Base-by-base conservation (phyloP, 2,329 filamentous ascomycete species). In the Aspergillus caelatus region DNA sequence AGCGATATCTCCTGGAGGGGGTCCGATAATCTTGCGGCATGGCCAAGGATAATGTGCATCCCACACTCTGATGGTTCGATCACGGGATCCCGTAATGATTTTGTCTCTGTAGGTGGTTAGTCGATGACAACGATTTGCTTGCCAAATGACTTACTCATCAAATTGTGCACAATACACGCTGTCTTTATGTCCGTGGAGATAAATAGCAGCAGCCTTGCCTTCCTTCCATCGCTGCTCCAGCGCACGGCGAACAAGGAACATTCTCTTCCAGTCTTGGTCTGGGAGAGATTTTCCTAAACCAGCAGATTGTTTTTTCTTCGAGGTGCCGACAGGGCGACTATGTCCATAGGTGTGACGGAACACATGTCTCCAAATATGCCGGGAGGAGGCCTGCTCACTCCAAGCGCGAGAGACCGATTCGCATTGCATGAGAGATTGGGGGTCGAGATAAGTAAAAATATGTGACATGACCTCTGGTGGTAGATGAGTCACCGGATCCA, bases 81-180 rank as follows among this genome's bases (percentile, higher is more conserved):
- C 95, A 66, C 95, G 90, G 11, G 94, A 97, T 32, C 95, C 95
- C 3, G 95, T 98, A 68, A 99, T 94, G 74, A 98, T 97, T 79
- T 98, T 99, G 75, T 91, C 85, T 76, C 91, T 93, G 72, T 28
- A 26, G 16, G 9, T 11, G 19, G 53, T 39, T 28, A 39, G 54
- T 60, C 28, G n/a, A 4, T 41, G 46, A 21, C 7, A n/a, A 28
- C 39, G 9, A 55, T 28, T 23, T 26, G n/a, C 30, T 55, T 53
- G 48, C 26, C 11, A 34, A n/a, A 30, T 23, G 43, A 82, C 89
- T 71, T 85, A 93, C 90, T 98, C 94, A 77, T 99, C 95, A 76
- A 98, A 99, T 75, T 99, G 95, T 62, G 96, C 87, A 78, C 95
- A 99, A 80, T 99, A 99, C 62, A 99, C 96, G 68, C 93, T 97